Evolutionary conservation across 495 filamentous ascomycete genomes (phyloP).

Genomic region (Cercophora scortea): DNA sequence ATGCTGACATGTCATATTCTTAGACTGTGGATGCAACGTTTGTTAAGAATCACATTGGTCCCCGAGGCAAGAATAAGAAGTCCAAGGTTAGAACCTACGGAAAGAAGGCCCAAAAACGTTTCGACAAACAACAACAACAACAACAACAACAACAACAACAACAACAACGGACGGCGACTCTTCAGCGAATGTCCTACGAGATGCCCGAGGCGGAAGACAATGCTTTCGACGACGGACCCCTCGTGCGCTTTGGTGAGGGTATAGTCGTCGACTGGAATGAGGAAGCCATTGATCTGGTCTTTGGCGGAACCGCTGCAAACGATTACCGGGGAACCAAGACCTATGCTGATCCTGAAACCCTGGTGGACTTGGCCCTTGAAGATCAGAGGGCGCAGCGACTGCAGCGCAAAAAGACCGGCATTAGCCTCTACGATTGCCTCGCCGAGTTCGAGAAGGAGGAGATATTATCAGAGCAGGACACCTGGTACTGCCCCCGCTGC

Average conservation of each 20-base stretch:
- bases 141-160: conserved; percentile 25
- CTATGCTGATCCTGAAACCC: conserved; percentile 38
- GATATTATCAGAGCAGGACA: conserved; percentile 85
- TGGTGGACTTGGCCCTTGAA: conserved; percentile 61
- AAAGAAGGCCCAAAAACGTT: conserved; percentile 27
- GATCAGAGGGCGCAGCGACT: conserved; percentile 50
- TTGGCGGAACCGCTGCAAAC: conserved; percentile 42
- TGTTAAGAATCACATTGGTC: background rate
- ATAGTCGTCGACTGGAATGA: conserved; percentile 78
- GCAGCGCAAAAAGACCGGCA: conserved; percentile 59
- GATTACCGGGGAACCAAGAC: conserved; percentile 36
- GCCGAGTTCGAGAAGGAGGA: conserved; percentile 91
- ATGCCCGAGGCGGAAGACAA: conserved; percentile 10
- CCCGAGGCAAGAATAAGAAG: conserved; percentile 27
- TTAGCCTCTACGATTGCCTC: conserved; percentile 84
- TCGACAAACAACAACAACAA: conserved; percentile 25
- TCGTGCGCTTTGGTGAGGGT: conserved; percentile 70
- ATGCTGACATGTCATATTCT: no score
- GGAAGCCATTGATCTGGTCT: conserved; percentile 59
- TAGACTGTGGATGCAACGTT: no score
- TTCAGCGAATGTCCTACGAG: conserved; percentile 20
- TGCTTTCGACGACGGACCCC: conserved; percentile 43
- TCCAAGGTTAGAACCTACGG: conserved; percentile 27
- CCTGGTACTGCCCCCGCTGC: conserved; percentile 94
- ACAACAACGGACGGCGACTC: conserved; percentile 19